A percentile compares a stretch with the other conserved stretches of the same genome.
These are phyloP conservation scores for Cymbomonas tetramitiformis DNA, from an alignment of 139 green algal species.

Conservation along the genomic window DNA sequence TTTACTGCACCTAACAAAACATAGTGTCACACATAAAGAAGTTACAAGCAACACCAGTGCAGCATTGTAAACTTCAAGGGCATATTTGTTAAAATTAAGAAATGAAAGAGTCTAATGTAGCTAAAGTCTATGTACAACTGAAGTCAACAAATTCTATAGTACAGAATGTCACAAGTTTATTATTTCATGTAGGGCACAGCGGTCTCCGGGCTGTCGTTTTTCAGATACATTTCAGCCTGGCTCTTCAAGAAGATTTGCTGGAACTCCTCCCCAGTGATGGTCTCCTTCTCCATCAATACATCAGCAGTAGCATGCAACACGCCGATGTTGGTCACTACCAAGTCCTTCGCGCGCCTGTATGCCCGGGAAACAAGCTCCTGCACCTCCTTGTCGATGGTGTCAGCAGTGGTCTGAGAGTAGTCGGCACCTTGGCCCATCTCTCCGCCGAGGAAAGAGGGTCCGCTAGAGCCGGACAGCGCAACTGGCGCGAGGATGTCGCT, in stretches of 20 bases:
- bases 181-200: slow-evolving; percentile 18
- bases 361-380: slow-evolving; percentile 79
- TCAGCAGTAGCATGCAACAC: slow-evolving; percentile 78
- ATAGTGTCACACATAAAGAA: no score
- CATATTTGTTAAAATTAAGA: no score
- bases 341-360: slow-evolving; percentile 90
- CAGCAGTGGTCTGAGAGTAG: slow-evolving; percentile 64
- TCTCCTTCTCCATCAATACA: slow-evolving; percentile 92
- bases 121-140: no score
- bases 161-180: no score
- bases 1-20: no score
- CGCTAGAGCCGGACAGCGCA: slow-evolving; percentile 44
- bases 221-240: slow-evolving; percentile 76
- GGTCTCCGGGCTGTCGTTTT: slow-evolving; percentile 40
- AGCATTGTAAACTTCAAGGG: no score
- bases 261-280: slow-evolving; percentile 93
- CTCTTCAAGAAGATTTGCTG: slow-evolving; percentile 65
- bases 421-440: slow-evolving; percentile 65
- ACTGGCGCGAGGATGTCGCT: slow-evolving; percentile 85
- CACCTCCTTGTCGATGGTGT: slow-evolving; percentile 82
- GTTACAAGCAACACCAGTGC: no score
- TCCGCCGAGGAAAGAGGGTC: slow-evolving; percentile 70
- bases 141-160: no score
- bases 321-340: slow-evolving; percentile 76
- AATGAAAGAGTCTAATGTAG: no score